Evolutionary conservation across 2,329 filamentous ascomycete genomes (phyloP), one percentile per base, ranked within the genome.

Genomic region (Chrysoporthe deuterocubensis): DNA sequence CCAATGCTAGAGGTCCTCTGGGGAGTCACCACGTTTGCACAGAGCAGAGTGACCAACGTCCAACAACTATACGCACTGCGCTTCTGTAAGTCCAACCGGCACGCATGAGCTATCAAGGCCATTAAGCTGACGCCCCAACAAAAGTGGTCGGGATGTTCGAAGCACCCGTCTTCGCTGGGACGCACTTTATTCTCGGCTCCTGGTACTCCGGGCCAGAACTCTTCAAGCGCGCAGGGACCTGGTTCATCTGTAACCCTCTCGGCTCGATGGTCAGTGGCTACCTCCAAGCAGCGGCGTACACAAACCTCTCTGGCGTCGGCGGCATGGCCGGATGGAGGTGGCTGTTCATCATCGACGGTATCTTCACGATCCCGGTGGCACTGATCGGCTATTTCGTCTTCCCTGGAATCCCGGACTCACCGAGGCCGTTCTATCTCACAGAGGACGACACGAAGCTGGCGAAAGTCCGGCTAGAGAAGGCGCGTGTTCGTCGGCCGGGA

Each of bases 331-430:
- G 85, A 0, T 86, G 84, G 84, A 74, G 79, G 66, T 84, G 82
- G 85, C 75, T 88, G 0, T 89, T 88, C 63, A 83, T 89, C 13
- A 85, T 89, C n/a, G 86, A 87, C 69, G 84, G 84, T 1, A 78
- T 86, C 34, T 87, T 88, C 72, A 86, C 84, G 1, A 77, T 88
- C 4, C 85, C 83, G 0, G 82, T 88, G 16, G 83, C 84, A 0
- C 68, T 87, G 4, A 75, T 85, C 7, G 84, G 85, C 0, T 87
- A 80, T 66, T 62, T 85, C 13, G 80, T 86, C 13, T 78, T 78
- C 58, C 80, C 80, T 0, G 80, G 78, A 2, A 75, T 81, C 3
- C 79, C 80, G 13, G 79, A 80, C 64, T 80, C 78, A 0, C 78
- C 78, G 0, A 75, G 72, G 26, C 77, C 79, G 1, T 80, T 79